Evolutionary conservation across 805 yeast species (phyloP), one percentile per base, ranked within the genome.

Genomic region (Wickerhamomyces alni): DNA sequence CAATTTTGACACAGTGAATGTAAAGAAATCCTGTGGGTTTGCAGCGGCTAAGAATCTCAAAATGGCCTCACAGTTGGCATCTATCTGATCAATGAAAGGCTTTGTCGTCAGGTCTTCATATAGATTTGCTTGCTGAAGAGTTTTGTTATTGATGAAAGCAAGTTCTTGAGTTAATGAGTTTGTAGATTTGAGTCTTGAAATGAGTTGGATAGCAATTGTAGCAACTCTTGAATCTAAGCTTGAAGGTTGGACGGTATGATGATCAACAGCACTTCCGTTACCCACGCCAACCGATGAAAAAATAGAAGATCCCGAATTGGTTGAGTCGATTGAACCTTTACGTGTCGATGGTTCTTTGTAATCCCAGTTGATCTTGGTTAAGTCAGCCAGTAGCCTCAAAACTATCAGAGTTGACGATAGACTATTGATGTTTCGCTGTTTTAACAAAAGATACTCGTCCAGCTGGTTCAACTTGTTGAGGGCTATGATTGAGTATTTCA

Each of bases 11-110:
- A 52, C 56, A 37, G 61, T 39, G 51, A 64, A 70, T 9, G 60
- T 55, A 21, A 60, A 65, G 42, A 61, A 70, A 36, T 71, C 75
- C 0, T 43, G 38, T 24, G 74, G 69, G 49, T 77, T 75, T 3
- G 80, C 60, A 13, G 79, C 74, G 1, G 80, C 73, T 8, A 75
- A 34, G 51, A 62, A 77, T 29, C 68, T 56, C 16, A 72, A 47
- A 7, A 77, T 56, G 22, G 65, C 55, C 15, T 67, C 71, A 35
- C 71, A 58, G 29, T 57, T 57, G 2, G 44, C 26, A 46, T 72
- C 75, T 12, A 73, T 62, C 21, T 47, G 51, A 6, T 53, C 57
- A 16, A 66, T 47, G 3, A 63, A 36, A 5, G 49, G 47, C 30
- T 34, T 49, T 30, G 39, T 52, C 17, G 47, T 31, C 24, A 44